Percentiles rank a stretch among this genome's conserved stretches.
Conservation (phyloP, 2,329 filamentous ascomycete species). For the Fusarium globosum region DNA sequence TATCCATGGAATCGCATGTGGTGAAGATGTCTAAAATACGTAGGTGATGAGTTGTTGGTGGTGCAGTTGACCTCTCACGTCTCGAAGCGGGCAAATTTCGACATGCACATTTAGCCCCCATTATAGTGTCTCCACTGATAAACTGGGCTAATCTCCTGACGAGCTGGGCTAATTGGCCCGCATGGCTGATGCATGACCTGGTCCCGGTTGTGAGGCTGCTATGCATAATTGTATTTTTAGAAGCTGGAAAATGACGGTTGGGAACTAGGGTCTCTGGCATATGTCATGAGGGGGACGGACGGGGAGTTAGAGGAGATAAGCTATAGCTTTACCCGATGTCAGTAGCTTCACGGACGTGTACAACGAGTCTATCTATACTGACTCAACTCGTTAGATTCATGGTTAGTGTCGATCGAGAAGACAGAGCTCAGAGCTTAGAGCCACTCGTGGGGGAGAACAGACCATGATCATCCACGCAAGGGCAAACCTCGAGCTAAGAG, state of each 20-base stretch:
- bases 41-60: conserved; percentile 20
- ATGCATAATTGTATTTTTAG: conserved; percentile 44
- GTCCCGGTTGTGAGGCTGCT: conserved; percentile 33
- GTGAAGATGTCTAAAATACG: conserved; percentile 22
- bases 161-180: conserved; percentile 39
- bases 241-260: conserved; percentile 18
- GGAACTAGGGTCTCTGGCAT: conserved; percentile 20
- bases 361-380: neutral
- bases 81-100: conserved; percentile 30
- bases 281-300: neutral
- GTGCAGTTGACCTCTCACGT: conserved; percentile 32
- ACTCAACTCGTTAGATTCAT: neutral
- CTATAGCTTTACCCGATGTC: neutral
- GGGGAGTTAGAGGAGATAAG: neutral
- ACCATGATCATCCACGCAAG: neutral
- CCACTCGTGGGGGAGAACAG: neutral
- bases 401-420: neutral
- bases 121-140: conserved; percentile 24
- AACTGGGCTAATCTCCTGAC: neutral
- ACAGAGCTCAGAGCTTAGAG: neutral
- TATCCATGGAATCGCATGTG: conserved; percentile 17
- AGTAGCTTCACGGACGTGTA: neutral
- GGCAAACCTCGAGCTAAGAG: neutral
- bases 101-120: conserved; percentile 43
- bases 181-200: conserved; percentile 37